Evolutionary conservation across 257 asterid genomes (phyloP).

Genomic region (Buddleja alternifolia): DNA sequence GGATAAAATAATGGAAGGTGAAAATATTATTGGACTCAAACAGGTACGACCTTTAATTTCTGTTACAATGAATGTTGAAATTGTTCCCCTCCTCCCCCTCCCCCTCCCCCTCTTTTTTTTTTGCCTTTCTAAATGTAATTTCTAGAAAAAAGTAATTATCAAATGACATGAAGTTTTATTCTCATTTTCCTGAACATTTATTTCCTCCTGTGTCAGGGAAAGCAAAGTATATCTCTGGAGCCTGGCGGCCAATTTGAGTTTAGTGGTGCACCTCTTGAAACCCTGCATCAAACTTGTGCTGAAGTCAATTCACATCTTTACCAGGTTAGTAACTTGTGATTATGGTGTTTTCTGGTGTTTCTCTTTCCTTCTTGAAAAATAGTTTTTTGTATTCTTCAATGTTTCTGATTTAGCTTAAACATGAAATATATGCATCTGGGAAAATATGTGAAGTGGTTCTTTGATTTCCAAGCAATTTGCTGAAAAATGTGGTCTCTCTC

Average conservation of each 20-base stretch:
- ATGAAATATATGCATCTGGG: not conserved
- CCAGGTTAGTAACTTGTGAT: conserved; percentile 52
- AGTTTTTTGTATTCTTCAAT: not conserved
- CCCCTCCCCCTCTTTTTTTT: too few relatives aligned
- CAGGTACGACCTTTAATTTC: conserved; percentile 53
- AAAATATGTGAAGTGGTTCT: conserved; percentile 17
- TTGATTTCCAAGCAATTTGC: conserved; percentile 12
- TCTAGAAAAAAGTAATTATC: not conserved
- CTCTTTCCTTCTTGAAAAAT: conserved; percentile 4
- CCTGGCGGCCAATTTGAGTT: conserved; percentile 99
- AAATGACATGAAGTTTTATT: too few relatives aligned
- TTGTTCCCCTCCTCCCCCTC: not conserved
- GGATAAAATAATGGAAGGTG: conserved; percentile 95
- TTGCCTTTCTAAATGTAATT: not conserved
- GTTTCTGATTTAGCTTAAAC: conserved; percentile 17
- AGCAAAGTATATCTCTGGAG: conserved; percentile 94
- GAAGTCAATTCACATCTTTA: conserved; percentile 99
- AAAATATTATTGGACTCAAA: conserved; percentile 84
- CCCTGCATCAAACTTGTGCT: conserved; percentile 97
- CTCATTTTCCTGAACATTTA: too few relatives aligned
- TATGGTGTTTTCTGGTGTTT: conserved; percentile 11
- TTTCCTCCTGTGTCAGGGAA: conserved; percentile 51
- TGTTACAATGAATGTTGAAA: not conserved
- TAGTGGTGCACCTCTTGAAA: conserved; percentile 98
- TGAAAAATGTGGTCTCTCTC: not conserved